Evolutionary conservation across 345 rosid species (phyloP), one percentile per base, ranked within the genome.

Genomic region (Eucalyptus regnans): DNA sequence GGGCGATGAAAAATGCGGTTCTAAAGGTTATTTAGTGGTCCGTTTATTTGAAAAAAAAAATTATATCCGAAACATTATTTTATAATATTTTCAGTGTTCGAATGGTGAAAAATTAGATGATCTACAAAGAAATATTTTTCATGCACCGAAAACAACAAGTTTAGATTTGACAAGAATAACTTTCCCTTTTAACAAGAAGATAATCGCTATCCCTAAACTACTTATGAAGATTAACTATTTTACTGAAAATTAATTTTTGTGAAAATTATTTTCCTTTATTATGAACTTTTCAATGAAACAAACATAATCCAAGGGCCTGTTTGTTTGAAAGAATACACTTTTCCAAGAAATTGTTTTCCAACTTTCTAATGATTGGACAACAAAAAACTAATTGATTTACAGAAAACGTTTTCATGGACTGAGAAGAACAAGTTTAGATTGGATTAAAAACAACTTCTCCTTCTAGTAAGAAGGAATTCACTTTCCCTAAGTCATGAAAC

Each of bases 351-450:
- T 54, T 54, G 23, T 54, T 54, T 54, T 54, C 60, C 25, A 18
- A 54, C 1, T 54, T 20, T 20, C 60, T 10, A 54, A 54, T 20
- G 10, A 20, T 54, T 54, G 5, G 27, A 54, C 0, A 1, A 1
- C 0, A 18, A 0, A 51, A 51, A 51, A 51, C 6, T 51, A 51
- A 51, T 16, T 2, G 54, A 51, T 51, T 51, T 51, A 52, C 5
- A 8, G 0, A 56, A 56, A 22, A 23, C 1, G 0, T 23, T 56
- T 56, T 9, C 29, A 4, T 2, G 29, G 29, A 23, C 12, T 0
- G 3, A 56, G 9, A 56, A 9, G 0, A 22, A 56, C 3, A 56
- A 23, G 29, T 4, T 56, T 0, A 56, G 1, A 56, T 22, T 56
- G 12, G 0, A 0, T 52, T 18, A 56, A 25, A 49, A 56, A 56